Evolutionary conservation across 495 filamentous ascomycete species (phyloP).

Genomic region (Lophium mytilinum): DNA sequence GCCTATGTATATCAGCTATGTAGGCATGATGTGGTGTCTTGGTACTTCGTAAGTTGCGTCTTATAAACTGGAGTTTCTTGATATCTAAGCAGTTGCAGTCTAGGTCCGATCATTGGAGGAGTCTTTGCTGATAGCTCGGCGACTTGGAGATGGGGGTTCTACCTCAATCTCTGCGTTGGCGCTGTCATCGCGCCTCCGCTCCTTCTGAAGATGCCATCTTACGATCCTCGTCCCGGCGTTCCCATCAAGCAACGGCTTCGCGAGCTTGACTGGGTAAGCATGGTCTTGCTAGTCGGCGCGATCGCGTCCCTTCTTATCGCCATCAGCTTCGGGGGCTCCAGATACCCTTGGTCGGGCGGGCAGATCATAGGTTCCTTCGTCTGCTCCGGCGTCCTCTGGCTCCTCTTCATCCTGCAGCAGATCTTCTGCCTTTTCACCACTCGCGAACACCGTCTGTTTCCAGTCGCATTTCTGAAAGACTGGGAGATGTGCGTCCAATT

Average conservation of each 20-base stretch:
- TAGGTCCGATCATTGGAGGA: conserved; percentile 5
- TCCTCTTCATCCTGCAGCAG: conserved; percentile 11
- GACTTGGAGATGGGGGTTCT: conserved; percentile 13
- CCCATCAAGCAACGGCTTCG: neutral
- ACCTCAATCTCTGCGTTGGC: conserved; percentile 2
- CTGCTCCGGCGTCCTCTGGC: neutral
- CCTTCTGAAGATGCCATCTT: neutral
- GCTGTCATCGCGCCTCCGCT: neutral
- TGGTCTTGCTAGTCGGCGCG: neutral
- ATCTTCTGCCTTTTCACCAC: conserved; percentile 6
- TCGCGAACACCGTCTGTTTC: conserved; percentile 1
- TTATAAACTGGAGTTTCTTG: too few relatives aligned
- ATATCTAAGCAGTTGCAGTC: too few relatives aligned
- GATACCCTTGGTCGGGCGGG: conserved; percentile 4
- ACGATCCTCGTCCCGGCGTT: neutral
- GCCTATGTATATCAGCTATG: too few relatives aligned
- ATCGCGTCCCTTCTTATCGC: neutral
- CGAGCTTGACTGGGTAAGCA: conserved; percentile 6
- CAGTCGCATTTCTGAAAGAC: neutral
- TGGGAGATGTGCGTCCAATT: neutral
- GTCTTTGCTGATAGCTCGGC: neutral
- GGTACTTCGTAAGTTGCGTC: too few relatives aligned
- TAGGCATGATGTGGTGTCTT: too few relatives aligned
- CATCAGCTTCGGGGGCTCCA: conserved; percentile 5
- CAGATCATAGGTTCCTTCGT: conserved; percentile 10